Percentiles rank a stretch among this genome's conserved stretches.
phyloP scores from a whole-genome alignment of 2,329 filamentous ascomycete genomes.

The Chaetomiaceae sp. region DNA sequence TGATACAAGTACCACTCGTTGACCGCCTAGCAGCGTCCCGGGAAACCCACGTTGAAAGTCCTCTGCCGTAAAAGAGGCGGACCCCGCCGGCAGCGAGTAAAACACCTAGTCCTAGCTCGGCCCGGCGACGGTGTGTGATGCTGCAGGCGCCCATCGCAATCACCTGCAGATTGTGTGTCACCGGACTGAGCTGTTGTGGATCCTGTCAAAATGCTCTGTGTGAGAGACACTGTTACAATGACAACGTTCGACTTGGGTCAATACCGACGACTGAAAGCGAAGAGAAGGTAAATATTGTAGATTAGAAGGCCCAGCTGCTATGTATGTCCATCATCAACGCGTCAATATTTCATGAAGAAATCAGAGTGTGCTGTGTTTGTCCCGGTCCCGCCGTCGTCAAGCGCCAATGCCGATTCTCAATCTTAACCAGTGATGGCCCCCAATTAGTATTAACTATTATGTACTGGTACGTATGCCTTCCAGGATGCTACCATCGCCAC shows the following conservation, averaged over 20 bases:
- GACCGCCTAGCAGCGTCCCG: too few relatives aligned
- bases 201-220: neutral
- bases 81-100: too few relatives aligned
- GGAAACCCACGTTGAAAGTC: too few relatives aligned
- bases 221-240: too few relatives aligned
- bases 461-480: too few relatives aligned
- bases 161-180: neutral
- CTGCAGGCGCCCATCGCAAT: neutral
- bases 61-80: too few relatives aligned
- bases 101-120: too few relatives aligned
- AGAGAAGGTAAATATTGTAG: neutral
- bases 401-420: neutral
- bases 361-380: neutral
- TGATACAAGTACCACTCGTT: too few relatives aligned
- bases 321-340: neutral
- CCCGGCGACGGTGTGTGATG: neutral
- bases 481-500: constrained; percentile 24
- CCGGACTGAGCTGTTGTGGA: neutral
- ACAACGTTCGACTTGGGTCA: too few relatives aligned
- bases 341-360: neutral
- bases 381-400: constrained; percentile 1
- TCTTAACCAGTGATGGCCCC: too few relatives aligned
- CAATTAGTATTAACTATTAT: too few relatives aligned
- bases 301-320: neutral
- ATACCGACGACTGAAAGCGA: neutral